Conservation (phyloP, 2,329 filamentous ascomycete genomes). For the Thelonectria blattea region DNA sequence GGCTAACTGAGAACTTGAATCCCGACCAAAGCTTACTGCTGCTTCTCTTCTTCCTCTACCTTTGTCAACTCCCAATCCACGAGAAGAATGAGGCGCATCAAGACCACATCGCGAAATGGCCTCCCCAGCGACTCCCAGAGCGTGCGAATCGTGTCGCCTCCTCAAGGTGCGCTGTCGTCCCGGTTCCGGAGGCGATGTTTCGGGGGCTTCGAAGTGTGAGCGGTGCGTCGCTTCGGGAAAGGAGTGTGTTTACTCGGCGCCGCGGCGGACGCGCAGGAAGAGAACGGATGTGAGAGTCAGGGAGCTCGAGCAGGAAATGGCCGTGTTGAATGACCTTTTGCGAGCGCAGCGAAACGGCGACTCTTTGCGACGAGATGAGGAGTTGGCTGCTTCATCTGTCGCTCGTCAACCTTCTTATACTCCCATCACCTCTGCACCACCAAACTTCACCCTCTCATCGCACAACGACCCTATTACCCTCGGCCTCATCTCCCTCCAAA, state of each 20-base stretch:
- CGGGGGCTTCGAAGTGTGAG: neutral
- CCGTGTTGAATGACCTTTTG: neutral
- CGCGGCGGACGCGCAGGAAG: slow-evolving; percentile 1
- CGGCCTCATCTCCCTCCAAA: neutral
- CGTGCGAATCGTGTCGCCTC: slow-evolving; percentile 1
- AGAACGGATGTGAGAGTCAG: slow-evolving; percentile 1
- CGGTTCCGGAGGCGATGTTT: neutral
- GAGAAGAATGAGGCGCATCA: neutral
- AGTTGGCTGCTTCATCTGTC: neutral
- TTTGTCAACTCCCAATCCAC: neutral
- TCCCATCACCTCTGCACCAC: neutral
- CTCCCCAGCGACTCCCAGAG: neutral
- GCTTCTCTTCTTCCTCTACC: neutral
- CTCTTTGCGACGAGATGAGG: neutral
- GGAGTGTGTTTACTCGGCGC: neutral
- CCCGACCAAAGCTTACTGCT: neutral
- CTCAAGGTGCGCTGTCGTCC: slow-evolving; percentile 6
- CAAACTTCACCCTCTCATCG: neutral
- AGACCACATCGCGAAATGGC: neutral
- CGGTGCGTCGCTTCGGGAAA: neutral
- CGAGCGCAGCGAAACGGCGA: neutral
- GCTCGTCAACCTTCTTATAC: neutral
- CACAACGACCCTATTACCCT: neutral
- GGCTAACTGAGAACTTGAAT: neutral
- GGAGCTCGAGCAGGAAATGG: slow-evolving; percentile 4